Evolutionary conservation across 2,329 filamentous ascomycete species (phyloP).

Genomic region (Trichoderma polysporum): DNA sequence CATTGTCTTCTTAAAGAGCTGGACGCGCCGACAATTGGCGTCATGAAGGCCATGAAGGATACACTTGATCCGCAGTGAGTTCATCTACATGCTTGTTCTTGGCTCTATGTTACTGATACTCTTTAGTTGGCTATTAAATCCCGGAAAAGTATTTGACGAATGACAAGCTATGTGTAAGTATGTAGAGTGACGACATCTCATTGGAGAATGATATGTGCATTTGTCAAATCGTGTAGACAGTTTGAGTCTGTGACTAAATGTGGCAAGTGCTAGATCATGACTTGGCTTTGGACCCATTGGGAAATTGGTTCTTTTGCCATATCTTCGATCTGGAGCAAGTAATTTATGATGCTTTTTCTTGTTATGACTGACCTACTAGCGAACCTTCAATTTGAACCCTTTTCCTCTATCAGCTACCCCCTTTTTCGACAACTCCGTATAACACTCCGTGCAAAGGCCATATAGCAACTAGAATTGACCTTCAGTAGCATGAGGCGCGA

Average conservation of each 20-base stretch:
- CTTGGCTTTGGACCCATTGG: not conserved
- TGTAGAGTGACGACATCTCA: not conserved
- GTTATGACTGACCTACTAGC: too few species aligned
- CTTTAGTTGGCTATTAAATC: constrained; percentile 63
- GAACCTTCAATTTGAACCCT: not conserved
- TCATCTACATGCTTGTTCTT: not conserved
- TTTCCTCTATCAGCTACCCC: not conserved
- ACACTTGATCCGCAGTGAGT: constrained; percentile 57
- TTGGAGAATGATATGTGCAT: not conserved
- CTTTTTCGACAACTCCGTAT: not conserved
- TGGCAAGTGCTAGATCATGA: not conserved
- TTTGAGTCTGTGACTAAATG: not conserved
- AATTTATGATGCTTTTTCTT: too few species aligned
- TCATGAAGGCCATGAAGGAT: constrained; percentile 65
- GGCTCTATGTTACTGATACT: not conserved
- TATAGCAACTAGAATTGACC: not conserved
- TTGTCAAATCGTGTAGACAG: not conserved
- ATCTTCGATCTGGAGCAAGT: not conserved
- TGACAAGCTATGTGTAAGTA: not conserved
- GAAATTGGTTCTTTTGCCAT: not conserved
- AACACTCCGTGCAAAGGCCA: not conserved
- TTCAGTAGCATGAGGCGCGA: not conserved
- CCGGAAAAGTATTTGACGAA: constrained; percentile 65
- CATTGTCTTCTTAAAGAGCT: constrained; percentile 62
- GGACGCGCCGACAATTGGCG: constrained; percentile 59